phyloP scores from a whole-genome alignment of 2,329 filamentous ascomycete species.

The Ascochyta pisi region DNA sequence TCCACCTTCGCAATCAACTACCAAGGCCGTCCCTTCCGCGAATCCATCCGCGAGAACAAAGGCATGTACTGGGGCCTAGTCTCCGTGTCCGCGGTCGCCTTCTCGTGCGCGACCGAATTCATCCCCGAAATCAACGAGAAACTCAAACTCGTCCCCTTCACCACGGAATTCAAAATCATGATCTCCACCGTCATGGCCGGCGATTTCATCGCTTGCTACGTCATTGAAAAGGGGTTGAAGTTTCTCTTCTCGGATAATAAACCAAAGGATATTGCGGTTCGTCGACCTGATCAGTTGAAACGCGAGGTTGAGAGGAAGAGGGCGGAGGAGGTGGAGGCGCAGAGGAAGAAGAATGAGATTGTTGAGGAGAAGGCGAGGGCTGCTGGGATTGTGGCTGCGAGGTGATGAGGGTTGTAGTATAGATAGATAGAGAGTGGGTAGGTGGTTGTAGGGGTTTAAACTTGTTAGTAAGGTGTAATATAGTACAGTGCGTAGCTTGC shows the following conservation, averaged over 20 bases:
- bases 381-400: conserved; percentile 8
- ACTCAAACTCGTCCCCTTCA: conserved; percentile 91
- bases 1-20: conserved; percentile 99
- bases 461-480: no score
- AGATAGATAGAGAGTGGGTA: no score
- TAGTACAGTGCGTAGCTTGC: no score
- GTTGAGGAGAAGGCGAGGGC: conserved; percentile 35
- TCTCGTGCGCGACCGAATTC: conserved; percentile 93
- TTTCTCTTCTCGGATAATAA: conserved; percentile 85
- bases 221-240: conserved; percentile 89
- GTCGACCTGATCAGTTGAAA: conserved; percentile 84
- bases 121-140: conserved; percentile 93
- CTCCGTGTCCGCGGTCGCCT: conserved; percentile 86
- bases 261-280: conserved; percentile 89
- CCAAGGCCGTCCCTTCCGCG: conserved; percentile 96
- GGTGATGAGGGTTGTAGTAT: no score
- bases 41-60: conserved; percentile 92
- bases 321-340: conserved; percentile 56
- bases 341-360: conserved; percentile 44
- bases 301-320: conserved; percentile 74
- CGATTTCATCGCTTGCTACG: conserved; percentile 85
- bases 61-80: conserved; percentile 98
- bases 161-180: conserved; percentile 83
- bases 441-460: no score
- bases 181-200: conserved; percentile 85